phyloP scores from a whole-genome alignment of 225 moss, liverwort and hornwort species.

The Marchantia polymorpha region DNA sequence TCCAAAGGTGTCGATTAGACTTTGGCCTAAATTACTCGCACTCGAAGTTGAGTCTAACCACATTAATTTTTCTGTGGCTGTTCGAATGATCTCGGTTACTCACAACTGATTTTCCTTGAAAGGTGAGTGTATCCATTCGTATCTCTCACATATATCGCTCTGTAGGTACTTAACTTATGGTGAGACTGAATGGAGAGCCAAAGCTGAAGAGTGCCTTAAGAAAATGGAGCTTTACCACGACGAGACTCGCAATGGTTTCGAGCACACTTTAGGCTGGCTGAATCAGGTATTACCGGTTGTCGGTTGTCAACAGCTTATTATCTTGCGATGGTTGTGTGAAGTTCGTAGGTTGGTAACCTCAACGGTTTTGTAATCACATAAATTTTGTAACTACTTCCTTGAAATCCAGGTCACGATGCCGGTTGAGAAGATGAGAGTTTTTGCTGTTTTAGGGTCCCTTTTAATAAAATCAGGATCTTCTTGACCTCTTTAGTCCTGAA shows the following conservation, averaged over 20 bases:
- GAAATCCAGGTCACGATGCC: too few relatives aligned
- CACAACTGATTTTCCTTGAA: not conserved
- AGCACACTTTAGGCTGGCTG: slow-evolving; percentile 82
- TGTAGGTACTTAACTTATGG: slow-evolving; percentile 40
- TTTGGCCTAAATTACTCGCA: not conserved
- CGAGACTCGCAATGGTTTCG: slow-evolving; percentile 47
- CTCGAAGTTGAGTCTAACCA: not conserved
- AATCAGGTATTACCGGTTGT: slow-evolving; percentile 35
- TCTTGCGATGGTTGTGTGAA: not conserved
- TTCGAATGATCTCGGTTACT: not conserved
- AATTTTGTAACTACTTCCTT: too few relatives aligned
- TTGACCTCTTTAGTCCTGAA: too few relatives aligned
- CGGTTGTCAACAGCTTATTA: not conserved
- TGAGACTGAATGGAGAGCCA: slow-evolving; percentile 41
- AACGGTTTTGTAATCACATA: too few relatives aligned
- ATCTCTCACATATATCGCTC: not conserved
- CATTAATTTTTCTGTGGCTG: too few relatives aligned
- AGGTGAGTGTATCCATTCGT: not conserved
- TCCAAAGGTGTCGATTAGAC: not conserved
- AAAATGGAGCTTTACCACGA: slow-evolving; percentile 48
- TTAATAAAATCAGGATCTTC: too few relatives aligned
- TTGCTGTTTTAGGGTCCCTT: too few relatives aligned
- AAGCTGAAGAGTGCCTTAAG: slow-evolving; percentile 45
- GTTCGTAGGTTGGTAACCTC: too few relatives aligned
- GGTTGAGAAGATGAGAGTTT: too few relatives aligned